These are phyloP conservation scores for Hibiscus tridactylites DNA, from an alignment of 345 rosid genomes.

Conservation along the genomic window DNA sequence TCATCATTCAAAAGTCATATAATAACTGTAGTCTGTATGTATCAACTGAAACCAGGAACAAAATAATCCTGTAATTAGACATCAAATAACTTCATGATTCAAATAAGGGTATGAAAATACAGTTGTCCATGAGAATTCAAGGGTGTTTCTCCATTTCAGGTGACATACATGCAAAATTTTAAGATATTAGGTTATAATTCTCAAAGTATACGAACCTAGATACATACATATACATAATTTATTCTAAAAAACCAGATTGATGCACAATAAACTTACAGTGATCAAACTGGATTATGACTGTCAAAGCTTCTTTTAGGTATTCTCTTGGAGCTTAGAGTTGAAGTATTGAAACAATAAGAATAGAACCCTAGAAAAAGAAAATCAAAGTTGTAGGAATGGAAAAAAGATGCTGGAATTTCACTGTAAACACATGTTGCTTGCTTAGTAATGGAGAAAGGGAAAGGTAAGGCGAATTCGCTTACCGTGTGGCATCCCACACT, in stretches of 20 bases:
- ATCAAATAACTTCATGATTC: neutral
- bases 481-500: slow-evolving; percentile 16
- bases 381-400: too few relatives aligned
- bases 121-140: too few relatives aligned
- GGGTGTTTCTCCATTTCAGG: neutral
- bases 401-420: slow-evolving; percentile 24
- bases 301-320: too few relatives aligned
- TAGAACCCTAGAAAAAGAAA: neutral
- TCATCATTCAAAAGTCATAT: slow-evolving; percentile 22
- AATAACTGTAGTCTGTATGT: neutral
- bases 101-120: neutral
- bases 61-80: neutral
- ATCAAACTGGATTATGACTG: too few relatives aligned
- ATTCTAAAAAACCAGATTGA: too few relatives aligned
- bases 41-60: slow-evolving; percentile 1
- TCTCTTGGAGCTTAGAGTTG: too few relatives aligned
- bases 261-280: too few relatives aligned
- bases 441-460: slow-evolving; percentile 14
- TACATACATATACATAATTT: too few relatives aligned
- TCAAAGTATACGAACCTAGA: too few relatives aligned
- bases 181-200: neutral
- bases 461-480: slow-evolving; percentile 24
- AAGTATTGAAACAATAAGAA: neutral
- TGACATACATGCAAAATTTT: neutral
- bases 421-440: slow-evolving; percentile 12